Conservation (phyloP, 1,139 yeast species). For the Nakaseomyces delphensis region DNA sequence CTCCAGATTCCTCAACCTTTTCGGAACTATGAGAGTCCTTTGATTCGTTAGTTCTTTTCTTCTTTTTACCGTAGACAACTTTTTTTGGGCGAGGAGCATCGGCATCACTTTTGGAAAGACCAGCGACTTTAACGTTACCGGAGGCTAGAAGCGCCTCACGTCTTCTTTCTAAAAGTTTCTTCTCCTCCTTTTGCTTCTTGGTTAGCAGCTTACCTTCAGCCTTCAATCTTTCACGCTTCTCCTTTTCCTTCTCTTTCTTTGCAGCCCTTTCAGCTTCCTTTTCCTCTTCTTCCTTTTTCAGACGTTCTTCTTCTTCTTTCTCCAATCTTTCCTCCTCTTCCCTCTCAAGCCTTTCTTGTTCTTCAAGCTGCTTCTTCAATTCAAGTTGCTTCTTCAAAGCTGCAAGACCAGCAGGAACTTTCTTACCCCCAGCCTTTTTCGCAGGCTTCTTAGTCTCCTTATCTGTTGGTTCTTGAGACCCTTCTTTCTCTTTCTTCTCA, state of each 20-base stretch:
- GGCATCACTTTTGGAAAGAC: constrained; percentile 40
- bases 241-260: constrained; percentile 77
- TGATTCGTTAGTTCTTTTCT: constrained; percentile 36
- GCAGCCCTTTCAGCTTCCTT: constrained; percentile 64
- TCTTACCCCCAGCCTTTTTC: constrained; percentile 53
- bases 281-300: constrained; percentile 46
- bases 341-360: constrained; percentile 45
- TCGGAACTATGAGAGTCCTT: constrained; percentile 17
- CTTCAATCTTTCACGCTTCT: constrained; percentile 68
- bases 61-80: constrained; percentile 69
- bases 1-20: constrained; percentile 16
- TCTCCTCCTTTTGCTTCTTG: constrained; percentile 92
- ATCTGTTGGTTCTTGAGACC: constrained; percentile 22
- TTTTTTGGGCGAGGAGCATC: constrained; percentile 52
- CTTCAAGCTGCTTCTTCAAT: constrained; percentile 74
- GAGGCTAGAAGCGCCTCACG: constrained; percentile 75
- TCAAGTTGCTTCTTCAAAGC: constrained; percentile 80
- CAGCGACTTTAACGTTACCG: constrained; percentile 69
- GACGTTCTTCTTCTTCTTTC: constrained; percentile 51
- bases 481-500: constrained; percentile 31
- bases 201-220: constrained; percentile 89
- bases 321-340: constrained; percentile 54
- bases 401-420: constrained; percentile 72
- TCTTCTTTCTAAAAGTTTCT: constrained; percentile 78
- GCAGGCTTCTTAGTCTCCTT: constrained; percentile 31